These are phyloP conservation scores for Ophiognomonia clavigignenti-juglandacearum DNA, from an alignment of 2,329 filamentous ascomycete genomes.

Conservation along the genomic window DNA sequence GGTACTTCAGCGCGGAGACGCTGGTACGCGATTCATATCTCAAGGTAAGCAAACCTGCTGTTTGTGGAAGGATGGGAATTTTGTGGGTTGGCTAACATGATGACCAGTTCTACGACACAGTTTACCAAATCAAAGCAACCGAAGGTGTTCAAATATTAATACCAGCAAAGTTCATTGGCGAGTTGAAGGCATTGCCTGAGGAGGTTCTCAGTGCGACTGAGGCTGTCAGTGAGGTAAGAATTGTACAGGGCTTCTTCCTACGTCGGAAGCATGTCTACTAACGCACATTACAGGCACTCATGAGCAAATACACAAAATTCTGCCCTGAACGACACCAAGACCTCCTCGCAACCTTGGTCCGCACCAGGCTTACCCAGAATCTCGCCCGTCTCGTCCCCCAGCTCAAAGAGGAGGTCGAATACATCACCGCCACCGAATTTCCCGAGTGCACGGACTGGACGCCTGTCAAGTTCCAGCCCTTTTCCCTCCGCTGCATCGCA, in stretches of 20 bases:
- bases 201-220: conserved; percentile 43
- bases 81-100: neutral
- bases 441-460: conserved; percentile 51
- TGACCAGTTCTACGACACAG: conserved; percentile 39
- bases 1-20: conserved; percentile 46
- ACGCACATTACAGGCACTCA: conserved; percentile 35
- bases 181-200: conserved; percentile 44
- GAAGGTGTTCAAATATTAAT: conserved; percentile 45
- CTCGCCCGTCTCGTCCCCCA: conserved; percentile 39
- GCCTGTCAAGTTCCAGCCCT: conserved; percentile 45
- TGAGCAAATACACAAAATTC: conserved; percentile 48
- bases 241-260: neutral
- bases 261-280: neutral
- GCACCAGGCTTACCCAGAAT: conserved; percentile 43
- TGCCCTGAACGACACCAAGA: conserved; percentile 41
- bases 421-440: conserved; percentile 41
- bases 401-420: conserved; percentile 42
- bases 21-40: conserved; percentile 44
- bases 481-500: conserved; percentile 46
- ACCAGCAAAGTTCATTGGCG: conserved; percentile 37
- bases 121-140: conserved; percentile 47
- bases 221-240: conserved; percentile 40
- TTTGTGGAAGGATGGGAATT: neutral
- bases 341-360: conserved; percentile 37
- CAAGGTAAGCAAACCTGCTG: conserved; percentile 32